phyloP scores from a whole-genome alignment of 495 filamentous ascomycete genomes.

The Penicillium pancosmium region DNA sequence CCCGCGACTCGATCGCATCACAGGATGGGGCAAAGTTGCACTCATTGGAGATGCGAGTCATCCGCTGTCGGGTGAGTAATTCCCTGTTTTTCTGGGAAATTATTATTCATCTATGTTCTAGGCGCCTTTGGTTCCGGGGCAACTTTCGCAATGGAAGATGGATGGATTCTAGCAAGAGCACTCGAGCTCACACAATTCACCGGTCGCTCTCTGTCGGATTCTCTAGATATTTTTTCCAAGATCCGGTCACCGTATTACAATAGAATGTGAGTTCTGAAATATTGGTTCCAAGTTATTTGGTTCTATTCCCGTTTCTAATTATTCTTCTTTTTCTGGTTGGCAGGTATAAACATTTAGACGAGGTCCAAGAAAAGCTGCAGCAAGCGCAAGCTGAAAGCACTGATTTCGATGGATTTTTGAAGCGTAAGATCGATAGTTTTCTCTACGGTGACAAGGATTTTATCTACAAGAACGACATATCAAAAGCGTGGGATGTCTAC shows the following conservation, averaged over 20 bases:
- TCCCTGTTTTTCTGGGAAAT: neutral
- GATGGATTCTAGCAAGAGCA: conserved; percentile 48
- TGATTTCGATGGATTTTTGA: conserved; percentile 36
- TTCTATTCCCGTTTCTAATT: neutral
- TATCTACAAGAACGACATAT: conserved; percentile 51
- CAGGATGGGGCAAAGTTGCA: conserved; percentile 47
- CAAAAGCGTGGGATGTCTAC: conserved; percentile 40
- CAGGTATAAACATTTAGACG: conserved; percentile 43
- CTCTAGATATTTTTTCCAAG: conserved; percentile 43
- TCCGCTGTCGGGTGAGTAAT: conserved; percentile 40
- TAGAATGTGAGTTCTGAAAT: neutral
- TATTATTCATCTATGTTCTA: conserved; percentile 3
- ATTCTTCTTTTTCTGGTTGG: neutral
- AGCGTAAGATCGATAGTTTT: conserved; percentile 34
- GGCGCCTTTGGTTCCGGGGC: conserved; percentile 51
- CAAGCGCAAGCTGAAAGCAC: conserved; percentile 15
- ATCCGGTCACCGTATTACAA: conserved; percentile 50
- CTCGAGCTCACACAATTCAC: conserved; percentile 31
- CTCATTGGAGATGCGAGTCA: conserved; percentile 54
- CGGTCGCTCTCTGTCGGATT: conserved; percentile 27
- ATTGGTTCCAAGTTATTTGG: neutral
- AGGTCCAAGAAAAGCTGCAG: conserved; percentile 24
- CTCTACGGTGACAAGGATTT: conserved; percentile 34
- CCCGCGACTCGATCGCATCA: conserved; percentile 35
- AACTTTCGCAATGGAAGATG: conserved; percentile 54